Conservation (phyloP, 345 rosid genomes). For the Dipteronia dyeriana region DNA sequence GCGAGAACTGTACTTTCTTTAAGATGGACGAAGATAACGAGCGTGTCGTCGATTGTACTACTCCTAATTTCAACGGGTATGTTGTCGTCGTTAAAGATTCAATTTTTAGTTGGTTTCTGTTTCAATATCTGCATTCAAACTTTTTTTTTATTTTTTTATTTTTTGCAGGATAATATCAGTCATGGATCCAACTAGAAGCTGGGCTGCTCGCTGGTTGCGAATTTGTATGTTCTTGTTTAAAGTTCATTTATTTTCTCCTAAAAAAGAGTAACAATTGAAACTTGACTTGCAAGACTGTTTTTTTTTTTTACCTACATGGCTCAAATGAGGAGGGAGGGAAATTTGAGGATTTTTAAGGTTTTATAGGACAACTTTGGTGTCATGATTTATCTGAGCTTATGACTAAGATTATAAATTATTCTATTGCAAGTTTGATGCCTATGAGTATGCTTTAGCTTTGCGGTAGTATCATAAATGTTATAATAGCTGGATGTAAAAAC, state of each 20-base stretch:
- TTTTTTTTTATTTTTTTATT: constrained; percentile 1
- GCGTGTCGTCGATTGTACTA: constrained; percentile 81
- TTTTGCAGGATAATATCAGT: constrained; percentile 79
- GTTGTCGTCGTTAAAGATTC: not conserved
- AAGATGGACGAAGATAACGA: constrained; percentile 90
- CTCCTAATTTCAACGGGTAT: constrained; percentile 87
- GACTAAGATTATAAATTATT: not conserved
- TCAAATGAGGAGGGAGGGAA: too few species aligned
- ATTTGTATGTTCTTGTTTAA: constrained; percentile 54
- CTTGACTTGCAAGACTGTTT: too few species aligned
- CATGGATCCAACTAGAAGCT: constrained; percentile 91
- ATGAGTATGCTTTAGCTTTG: not conserved
- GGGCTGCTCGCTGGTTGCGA: constrained; percentile 98
- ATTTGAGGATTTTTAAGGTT: too few species aligned
- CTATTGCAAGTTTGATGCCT: not conserved
- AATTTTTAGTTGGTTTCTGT: not conserved
- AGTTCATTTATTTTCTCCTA: too few species aligned
- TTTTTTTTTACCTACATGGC: too few species aligned
- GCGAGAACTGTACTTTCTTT: constrained; percentile 85
- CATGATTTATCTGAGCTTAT: too few species aligned
- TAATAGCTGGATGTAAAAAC: not conserved
- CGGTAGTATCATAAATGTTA: not conserved
- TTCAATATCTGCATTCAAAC: not conserved
- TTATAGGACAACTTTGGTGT: too few species aligned
- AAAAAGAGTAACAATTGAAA: too few species aligned